These are phyloP conservation scores for Fusarium protoensiforme DNA, from an alignment of 2,329 filamentous ascomycete species.

Conservation along the genomic window DNA sequence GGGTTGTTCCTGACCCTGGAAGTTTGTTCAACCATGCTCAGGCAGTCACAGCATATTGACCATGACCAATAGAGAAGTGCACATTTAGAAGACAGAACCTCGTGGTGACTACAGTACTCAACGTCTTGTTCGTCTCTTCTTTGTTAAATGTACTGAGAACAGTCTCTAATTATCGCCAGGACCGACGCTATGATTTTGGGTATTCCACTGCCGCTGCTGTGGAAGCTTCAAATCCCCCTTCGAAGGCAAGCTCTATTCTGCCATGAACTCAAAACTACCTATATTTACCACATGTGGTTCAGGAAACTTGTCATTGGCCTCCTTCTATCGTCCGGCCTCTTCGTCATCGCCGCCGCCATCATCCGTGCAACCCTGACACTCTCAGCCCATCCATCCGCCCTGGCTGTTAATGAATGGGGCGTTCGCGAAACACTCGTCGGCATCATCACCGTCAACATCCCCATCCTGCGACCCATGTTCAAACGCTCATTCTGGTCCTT, in stretches of 20 bases:
- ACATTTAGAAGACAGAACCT: constrained; percentile 33
- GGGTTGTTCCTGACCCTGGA: constrained; percentile 33
- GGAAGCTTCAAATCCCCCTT: constrained; percentile 36
- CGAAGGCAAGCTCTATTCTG: constrained; percentile 15
- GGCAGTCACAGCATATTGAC: background rate
- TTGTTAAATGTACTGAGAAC: background rate
- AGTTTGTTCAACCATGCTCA: background rate
- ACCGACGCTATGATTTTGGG: constrained; percentile 31
- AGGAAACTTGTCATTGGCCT: constrained; percentile 42
- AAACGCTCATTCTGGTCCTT: constrained; percentile 17
- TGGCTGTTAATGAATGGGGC: constrained; percentile 41
- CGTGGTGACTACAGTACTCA: constrained; percentile 32
- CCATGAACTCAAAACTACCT: fast-evolving
- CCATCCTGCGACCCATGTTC: constrained; percentile 28
- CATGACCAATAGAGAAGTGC: constrained; percentile 8
- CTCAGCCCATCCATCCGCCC: constrained; percentile 34
- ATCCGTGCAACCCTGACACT: constrained; percentile 36
- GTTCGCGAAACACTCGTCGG: constrained; percentile 50
- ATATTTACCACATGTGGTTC: background rate
- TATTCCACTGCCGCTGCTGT: constrained; percentile 34
- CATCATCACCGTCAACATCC: constrained; percentile 51
- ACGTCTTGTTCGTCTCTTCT: constrained; percentile 29
- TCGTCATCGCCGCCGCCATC: constrained; percentile 43
- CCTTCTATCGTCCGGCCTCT: constrained; percentile 40
- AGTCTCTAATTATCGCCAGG: background rate